Evolutionary conservation across 768 basidiomycete genomes (phyloP).

Genomic region (Hysterangium stoloniferum): DNA sequence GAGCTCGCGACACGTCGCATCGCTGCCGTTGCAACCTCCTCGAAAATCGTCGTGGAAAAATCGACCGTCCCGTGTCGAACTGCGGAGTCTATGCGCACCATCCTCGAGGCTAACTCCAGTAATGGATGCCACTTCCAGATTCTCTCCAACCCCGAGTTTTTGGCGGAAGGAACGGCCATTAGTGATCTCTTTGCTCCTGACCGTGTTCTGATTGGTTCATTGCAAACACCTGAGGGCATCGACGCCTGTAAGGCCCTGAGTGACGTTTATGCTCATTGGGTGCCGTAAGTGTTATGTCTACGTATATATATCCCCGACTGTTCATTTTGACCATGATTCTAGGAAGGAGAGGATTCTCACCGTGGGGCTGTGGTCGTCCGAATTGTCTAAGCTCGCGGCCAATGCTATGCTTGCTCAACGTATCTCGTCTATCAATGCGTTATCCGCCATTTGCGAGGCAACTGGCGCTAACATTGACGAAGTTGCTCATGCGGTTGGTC

Average conservation of each 20-base stretch:
- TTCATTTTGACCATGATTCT: background rate
- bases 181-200: constrained; percentile 82
- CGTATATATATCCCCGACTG: background rate
- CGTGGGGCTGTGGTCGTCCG: constrained; percentile 97
- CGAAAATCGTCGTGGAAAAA: constrained; percentile 99
- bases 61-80: constrained; percentile 98
- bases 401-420: constrained; percentile 99
- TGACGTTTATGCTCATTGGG: constrained; percentile 93
- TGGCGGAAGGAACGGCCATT: constrained; percentile 98
- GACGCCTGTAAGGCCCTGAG: constrained; percentile 69
- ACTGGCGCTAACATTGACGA: constrained; percentile 99
- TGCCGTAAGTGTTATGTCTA: constrained; percentile 54
- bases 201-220: constrained; percentile 94
- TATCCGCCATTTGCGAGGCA: constrained; percentile 97
- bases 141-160: constrained; percentile 98
- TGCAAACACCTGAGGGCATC: constrained; percentile 81
- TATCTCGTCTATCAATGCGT: constrained; percentile 96
- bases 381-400: constrained; percentile 96
- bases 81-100: constrained; percentile 98
- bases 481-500: constrained; percentile 89
- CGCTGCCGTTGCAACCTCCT: constrained; percentile 79
- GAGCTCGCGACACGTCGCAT: constrained; percentile 96
- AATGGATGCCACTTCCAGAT: constrained; percentile 91
- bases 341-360: constrained; percentile 77
- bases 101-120: constrained; percentile 96